A percentile compares a stretch with the other conserved stretches of the same genome.
Conservation (phyloP, 495 filamentous ascomycete genomes). For the Aspergillus bertholletiae region DNA sequence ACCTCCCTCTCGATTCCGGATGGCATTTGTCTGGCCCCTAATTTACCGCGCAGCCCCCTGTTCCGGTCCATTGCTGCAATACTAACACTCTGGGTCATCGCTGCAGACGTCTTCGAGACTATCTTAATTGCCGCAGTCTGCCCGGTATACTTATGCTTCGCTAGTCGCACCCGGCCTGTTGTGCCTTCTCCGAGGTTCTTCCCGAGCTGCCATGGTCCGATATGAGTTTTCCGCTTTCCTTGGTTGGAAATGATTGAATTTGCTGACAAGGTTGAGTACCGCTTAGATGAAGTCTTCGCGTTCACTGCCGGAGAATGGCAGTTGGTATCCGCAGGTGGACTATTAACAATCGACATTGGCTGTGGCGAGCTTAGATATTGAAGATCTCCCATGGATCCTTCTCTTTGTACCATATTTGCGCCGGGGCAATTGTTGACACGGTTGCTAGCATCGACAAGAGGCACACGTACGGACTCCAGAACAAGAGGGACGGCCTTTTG, state of each 20-base stretch:
- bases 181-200: conserved; percentile 82
- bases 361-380: conserved; percentile 28
- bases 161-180: conserved; percentile 77
- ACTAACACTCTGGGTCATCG: conserved; percentile 69
- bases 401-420: conserved; percentile 21
- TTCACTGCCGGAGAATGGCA: conserved; percentile 53
- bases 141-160: conserved; percentile 68
- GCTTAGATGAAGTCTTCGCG: conserved; percentile 50
- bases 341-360: conserved; percentile 37
- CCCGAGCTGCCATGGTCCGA: conserved; percentile 89
- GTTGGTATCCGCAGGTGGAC: conserved; percentile 44
- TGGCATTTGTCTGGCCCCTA: conserved; percentile 65
- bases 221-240: conserved; percentile 68
- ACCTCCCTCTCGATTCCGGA: conserved; percentile 88
- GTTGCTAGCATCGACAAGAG: conserved; percentile 47
- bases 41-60: conserved; percentile 32
- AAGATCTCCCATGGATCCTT: conserved; percentile 20
- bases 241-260: conserved; percentile 59
- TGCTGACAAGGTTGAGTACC: conserved; percentile 71
- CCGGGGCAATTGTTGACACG: conserved; percentile 40
- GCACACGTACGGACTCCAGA: conserved; percentile 36
- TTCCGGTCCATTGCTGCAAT: conserved; percentile 68
- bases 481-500: conserved; percentile 5
- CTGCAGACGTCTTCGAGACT: conserved; percentile 70
- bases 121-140: conserved; percentile 91